Evolutionary conservation across 345 rosid species (phyloP).

Genomic region (Murraya koenigii): DNA sequence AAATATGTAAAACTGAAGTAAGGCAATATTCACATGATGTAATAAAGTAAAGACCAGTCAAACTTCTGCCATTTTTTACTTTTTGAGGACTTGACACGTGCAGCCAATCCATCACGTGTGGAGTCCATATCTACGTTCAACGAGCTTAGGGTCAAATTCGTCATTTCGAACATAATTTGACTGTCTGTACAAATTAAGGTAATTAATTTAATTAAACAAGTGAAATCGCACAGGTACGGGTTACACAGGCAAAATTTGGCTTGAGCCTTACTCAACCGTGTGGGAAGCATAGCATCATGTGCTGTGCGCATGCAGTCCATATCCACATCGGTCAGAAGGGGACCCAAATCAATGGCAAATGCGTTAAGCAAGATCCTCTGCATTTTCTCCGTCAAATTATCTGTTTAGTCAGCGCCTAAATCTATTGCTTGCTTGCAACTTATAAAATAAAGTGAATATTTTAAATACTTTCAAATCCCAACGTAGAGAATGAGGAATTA

Average conservation of each 20-base stretch:
- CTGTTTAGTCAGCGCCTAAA: constrained; percentile 2
- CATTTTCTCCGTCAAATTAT: constrained; percentile 31
- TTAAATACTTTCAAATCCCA: constrained; percentile 27
- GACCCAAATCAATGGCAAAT: constrained; percentile 32
- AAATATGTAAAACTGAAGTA: background rate
- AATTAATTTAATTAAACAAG: too few relatives aligned
- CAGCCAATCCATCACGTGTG: background rate
- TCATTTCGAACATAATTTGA: constrained; percentile 11
- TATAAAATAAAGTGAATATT: background rate
- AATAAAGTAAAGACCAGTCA: constrained; percentile 27
- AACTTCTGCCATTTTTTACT: constrained; percentile 15
- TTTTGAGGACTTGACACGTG: constrained; percentile 18
- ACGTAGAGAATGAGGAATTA: constrained; percentile 25
- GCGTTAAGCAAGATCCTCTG: constrained; percentile 63
- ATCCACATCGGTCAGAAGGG: constrained; percentile 17
- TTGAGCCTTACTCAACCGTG: constrained; percentile 29
- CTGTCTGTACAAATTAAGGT: constrained; percentile 7
- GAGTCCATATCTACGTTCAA: background rate
- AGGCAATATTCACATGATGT: constrained; percentile 22
- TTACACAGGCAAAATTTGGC: constrained; percentile 18
- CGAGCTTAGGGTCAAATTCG: background rate
- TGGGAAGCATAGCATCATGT: constrained; percentile 24
- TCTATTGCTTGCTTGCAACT: too few relatives aligned
- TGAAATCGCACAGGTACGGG: background rate
- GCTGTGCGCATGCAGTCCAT: constrained; percentile 22